Base-by-base conservation (phyloP, 352 stramenopile species). In the Thalassiosira mediterranea region DNA sequence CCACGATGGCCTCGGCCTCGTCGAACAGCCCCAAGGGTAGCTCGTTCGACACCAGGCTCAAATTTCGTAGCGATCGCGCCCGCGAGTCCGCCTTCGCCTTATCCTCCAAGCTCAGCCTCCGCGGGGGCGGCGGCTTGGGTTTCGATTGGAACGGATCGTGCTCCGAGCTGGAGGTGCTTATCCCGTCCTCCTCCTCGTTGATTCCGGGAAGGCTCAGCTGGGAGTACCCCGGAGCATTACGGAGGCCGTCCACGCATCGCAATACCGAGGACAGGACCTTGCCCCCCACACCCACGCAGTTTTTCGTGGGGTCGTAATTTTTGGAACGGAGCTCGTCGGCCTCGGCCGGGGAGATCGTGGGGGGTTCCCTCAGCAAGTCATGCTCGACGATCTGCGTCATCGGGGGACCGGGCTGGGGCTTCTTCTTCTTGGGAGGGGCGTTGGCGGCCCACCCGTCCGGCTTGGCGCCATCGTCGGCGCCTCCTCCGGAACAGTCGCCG, bases 1-100 rank as follows among this genome's bases (percentile, higher is more conserved):
- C 61, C 28, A 94, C 81, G 10, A 92, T 38, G 1, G 65, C 28
- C 59, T 91, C 83, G 3, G 76, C 65, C 42, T 88, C 79, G 54
- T 89, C 83, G 72, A 90, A 94, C 8, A 90, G 51, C 49, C 68
- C 61, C 13, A 79, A 34, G 4, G 76, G 74, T 10, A 88, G 44
- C 7, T 42, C 26, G 44, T 75, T 66, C 7, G 57, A 66, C 23
- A 76, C 32, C n/a, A 77, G 21, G 0, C 60, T 73, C 21, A 78
- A 60, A 11, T 53, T 19, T 38, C 60, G 42, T 32, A 61, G 19
- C 7, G 48, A 40, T 37, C 44, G 10, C n/a, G n/a, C n/a, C n/a
- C n/a, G n/a, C n/a, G n/a, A n/a, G n/a, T n/a, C n/a, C n/a, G n/a
- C n/a, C 26, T 56, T 7, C 10, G 47, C 42, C 11, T 13, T 25